Evolutionary conservation across 192 early-diverging fungal genomes (phyloP).

Genomic region (Entomortierella lignicola): DNA sequence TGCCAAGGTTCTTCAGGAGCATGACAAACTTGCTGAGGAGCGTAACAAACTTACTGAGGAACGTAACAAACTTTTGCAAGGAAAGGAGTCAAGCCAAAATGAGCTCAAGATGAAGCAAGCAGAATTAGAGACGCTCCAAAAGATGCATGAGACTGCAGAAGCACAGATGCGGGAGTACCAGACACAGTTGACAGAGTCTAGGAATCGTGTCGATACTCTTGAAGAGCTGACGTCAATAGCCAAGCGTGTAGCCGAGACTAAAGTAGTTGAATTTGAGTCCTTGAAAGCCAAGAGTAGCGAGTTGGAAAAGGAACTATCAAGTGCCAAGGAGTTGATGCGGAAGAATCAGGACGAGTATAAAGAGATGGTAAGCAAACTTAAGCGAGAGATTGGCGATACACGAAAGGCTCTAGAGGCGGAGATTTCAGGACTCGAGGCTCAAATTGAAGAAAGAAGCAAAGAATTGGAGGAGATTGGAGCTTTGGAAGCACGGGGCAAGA

Average conservation of each 20-base stretch:
- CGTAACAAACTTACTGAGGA: constrained; percentile 13
- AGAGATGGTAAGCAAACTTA: constrained; percentile 14
- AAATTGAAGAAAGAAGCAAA: neutral
- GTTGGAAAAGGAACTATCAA: constrained; percentile 10
- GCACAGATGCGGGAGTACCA: constrained; percentile 34
- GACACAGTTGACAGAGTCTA: constrained; percentile 20
- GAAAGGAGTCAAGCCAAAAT: constrained; percentile 11
- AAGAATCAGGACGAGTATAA: constrained; percentile 17
- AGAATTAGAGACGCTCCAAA: constrained; percentile 28
- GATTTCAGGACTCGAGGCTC: constrained; percentile 14
- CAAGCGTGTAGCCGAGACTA: constrained; percentile 37
- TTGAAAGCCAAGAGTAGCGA: constrained; percentile 8
- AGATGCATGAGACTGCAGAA: constrained; percentile 23
- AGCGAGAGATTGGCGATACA: neutral
- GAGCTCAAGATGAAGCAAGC: constrained; percentile 28
- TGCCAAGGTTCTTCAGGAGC: constrained; percentile 28
- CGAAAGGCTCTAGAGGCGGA: constrained; percentile 30
- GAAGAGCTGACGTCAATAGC: constrained; percentile 53
- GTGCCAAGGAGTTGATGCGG: constrained; percentile 1
- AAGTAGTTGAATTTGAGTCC: constrained; percentile 25
- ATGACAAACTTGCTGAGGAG: constrained; percentile 16
- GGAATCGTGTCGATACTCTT: constrained; percentile 28
- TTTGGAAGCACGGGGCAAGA: neutral
- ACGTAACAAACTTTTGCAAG: constrained; percentile 9
- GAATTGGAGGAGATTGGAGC: neutral